Evolutionary conservation across 1,284 basidiomycete species (phyloP).

Genomic region (Malassezia psittaci): DNA sequence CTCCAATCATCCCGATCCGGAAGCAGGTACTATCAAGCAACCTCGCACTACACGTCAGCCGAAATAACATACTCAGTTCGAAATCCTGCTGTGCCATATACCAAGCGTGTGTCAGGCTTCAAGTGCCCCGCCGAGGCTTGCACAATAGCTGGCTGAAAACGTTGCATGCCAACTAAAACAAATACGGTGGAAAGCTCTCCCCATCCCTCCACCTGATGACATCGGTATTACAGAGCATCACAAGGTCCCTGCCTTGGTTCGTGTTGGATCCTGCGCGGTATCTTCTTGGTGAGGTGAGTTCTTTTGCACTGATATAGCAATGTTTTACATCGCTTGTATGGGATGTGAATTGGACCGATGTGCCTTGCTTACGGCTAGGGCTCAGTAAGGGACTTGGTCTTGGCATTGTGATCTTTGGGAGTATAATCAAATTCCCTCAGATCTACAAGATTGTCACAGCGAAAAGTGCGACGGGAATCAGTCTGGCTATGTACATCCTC

Average conservation of each 20-base stretch:
- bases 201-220: slow-evolving; percentile 41
- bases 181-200: background rate
- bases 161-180: background rate
- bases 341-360: slow-evolving; percentile 71
- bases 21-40: slow-evolving; percentile 85
- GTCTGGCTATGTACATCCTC: slow-evolving; percentile 50
- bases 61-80: slow-evolving; percentile 55
- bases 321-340: slow-evolving; percentile 85
- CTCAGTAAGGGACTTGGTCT: slow-evolving; percentile 85
- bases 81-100: slow-evolving; percentile 92
- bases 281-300: slow-evolving; percentile 57
- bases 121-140: slow-evolving; percentile 46
- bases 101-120: slow-evolving; percentile 54
- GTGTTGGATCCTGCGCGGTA: slow-evolving; percentile 67
- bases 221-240: slow-evolving; percentile 49
- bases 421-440: slow-evolving; percentile 92
- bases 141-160: background rate
- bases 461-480: slow-evolving; percentile 70
- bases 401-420: slow-evolving; percentile 82
- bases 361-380: slow-evolving; percentile 76
- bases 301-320: slow-evolving; percentile 44
- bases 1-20: slow-evolving; percentile 81
- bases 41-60: slow-evolving; percentile 50
- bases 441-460: slow-evolving; percentile 54
- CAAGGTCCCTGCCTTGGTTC: slow-evolving; percentile 62